Base-by-base conservation (phyloP, 768 basidiomycete species). In the Collybiopsis luxurians region DNA sequence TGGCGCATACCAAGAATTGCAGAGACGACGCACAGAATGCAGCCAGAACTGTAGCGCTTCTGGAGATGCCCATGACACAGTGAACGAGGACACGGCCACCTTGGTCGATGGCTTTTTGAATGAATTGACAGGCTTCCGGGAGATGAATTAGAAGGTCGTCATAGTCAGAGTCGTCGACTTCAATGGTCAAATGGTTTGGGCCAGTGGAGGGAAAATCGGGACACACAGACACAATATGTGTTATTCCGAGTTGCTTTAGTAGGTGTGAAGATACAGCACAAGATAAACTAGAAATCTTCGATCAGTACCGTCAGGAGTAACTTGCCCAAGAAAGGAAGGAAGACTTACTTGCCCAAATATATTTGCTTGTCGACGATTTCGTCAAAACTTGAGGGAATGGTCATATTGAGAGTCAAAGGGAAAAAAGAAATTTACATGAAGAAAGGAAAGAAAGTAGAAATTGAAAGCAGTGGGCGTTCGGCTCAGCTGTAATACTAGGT, bases 1-100 rank as follows among this genome's bases (percentile, higher is more conserved):
- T 48, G 30, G 48, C 45, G 60, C 53, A 54, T 38, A 19, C 13
- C n/a, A 24, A 12, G 26, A 53, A 39, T 54, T 34, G 36, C 15
- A 27, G 45, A 19, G 38, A 13, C 10, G 47, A 74, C 81, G 69
- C 66, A 83, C 80, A 66, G 64, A 79, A 85, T 15, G 82, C 83
- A 49, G 78, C 79, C 24, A 84, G 73, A 24, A 82, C 79, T 9
- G 87, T 83, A 38, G 82, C 73, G 60, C 87, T 89, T 59, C 89
- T 75, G 0, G 86, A 90, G 7, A 90, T 70, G 4, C 89, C 89
- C 81, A 88, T 86, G 10, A 84, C 73, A 64, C 89, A 90, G 59
- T 90, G 89, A 13, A 90, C 84, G 10, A 90, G 77, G 4, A 89
- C 81, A 45, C 72, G 76, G 0, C 86, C 86, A 24, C 79, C 78